Evolutionary conservation across 2,329 filamentous ascomycete species (phyloP).

Genomic region (Sclerotinia subarctica): DNA sequence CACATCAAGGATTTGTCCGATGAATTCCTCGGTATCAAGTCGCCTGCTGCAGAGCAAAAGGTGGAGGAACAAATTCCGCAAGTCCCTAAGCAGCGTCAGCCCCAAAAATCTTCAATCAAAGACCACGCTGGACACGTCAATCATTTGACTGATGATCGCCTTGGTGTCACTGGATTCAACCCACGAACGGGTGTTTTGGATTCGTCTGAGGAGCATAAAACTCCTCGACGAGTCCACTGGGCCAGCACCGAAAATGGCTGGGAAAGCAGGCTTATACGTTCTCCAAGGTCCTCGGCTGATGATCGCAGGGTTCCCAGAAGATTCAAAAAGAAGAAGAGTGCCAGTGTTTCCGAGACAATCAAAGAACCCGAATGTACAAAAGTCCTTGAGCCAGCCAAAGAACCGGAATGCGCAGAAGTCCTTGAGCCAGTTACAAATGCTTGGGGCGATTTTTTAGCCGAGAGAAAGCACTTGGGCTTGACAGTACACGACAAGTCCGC

Average conservation of each 20-base stretch:
- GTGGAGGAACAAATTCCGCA: background rate
- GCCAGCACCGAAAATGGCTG: background rate
- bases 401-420: too few species aligned
- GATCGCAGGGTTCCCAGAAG: background rate
- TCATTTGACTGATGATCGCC: constrained; percentile 1
- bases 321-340: background rate
- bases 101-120: background rate
- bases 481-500: too few species aligned
- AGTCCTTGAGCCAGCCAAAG: too few species aligned
- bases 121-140: background rate
- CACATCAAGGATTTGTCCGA: background rate
- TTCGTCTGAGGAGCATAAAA: background rate
- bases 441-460: too few species aligned
- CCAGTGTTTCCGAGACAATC: too few species aligned
- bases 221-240: constrained; percentile 1
- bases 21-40: background rate
- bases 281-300: background rate
- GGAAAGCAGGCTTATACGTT: background rate
- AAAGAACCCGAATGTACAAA: too few species aligned
- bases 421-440: too few species aligned
- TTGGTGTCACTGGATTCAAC: constrained; percentile 21
- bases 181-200: constrained; percentile 19
- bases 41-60: background rate
- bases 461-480: too few species aligned
- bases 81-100: background rate